Evolutionary conservation across 2,329 filamentous ascomycete genomes (phyloP).

Genomic region (Aspergillus novoparasiticus): DNA sequence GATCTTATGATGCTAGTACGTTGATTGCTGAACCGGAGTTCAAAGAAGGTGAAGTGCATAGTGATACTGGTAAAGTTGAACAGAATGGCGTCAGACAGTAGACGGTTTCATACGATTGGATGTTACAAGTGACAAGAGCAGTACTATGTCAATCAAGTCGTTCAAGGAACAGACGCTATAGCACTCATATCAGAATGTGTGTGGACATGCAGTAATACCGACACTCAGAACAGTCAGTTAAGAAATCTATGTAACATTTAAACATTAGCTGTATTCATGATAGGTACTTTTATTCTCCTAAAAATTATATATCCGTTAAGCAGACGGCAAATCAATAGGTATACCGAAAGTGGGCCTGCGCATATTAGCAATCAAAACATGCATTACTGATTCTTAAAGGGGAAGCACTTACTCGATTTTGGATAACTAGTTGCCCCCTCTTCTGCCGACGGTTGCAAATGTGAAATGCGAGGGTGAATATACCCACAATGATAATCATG

Average conservation of each 20-base stretch:
- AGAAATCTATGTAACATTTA: background rate
- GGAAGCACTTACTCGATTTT: constrained; percentile 42
- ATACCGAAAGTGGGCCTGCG: constrained; percentile 36
- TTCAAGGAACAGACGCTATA: background rate
- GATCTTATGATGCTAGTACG: background rate
- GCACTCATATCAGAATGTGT: background rate
- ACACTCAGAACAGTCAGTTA: no score
- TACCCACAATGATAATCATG: constrained; percentile 56
- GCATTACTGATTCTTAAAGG: background rate
- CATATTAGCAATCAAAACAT: background rate
- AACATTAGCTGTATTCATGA: background rate
- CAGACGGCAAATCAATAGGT: constrained; percentile 31
- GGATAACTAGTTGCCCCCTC: constrained; percentile 52
- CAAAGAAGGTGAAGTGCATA: background rate
- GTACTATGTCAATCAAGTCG: background rate
- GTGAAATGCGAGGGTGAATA: constrained; percentile 59
- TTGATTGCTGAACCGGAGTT: background rate
- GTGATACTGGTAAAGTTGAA: background rate
- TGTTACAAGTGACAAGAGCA: background rate
- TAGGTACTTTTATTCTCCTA: background rate
- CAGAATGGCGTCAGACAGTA: background rate
- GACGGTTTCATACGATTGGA: background rate
- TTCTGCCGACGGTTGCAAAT: constrained; percentile 53
- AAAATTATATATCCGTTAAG: background rate
- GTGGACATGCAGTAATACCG: background rate